These are phyloP conservation scores for Hypoxylon sp. DNA, from an alignment of 2,329 filamentous ascomycete genomes.

Conservation along the genomic window DNA sequence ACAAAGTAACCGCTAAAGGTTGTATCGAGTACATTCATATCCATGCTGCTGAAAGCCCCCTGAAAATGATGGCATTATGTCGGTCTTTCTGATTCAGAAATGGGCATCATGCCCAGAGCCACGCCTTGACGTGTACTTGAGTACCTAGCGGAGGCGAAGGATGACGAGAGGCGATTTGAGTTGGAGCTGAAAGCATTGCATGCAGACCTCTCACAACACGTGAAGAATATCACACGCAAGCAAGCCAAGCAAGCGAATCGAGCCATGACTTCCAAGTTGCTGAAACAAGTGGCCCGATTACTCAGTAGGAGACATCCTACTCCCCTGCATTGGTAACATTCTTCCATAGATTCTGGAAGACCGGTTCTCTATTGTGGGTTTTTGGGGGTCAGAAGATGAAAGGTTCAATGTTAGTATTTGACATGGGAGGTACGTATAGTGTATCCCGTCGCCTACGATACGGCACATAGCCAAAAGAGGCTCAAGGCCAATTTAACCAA, in stretches of 20 bases:
- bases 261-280: constrained; percentile 10
- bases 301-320: constrained; percentile 13
- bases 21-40: constrained; percentile 34
- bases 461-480: constrained; percentile 7
- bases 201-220: constrained; percentile 16
- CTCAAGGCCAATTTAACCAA: constrained; percentile 9
- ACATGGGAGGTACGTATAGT: constrained; percentile 9
- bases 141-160: background rate
- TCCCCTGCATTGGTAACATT: constrained; percentile 26
- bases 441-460: constrained; percentile 13
- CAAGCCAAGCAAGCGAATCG: constrained; percentile 10
- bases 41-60: constrained; percentile 23
- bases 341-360: constrained; percentile 22
- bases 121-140: constrained; percentile 20
- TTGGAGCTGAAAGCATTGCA: constrained; percentile 8
- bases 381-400: constrained; percentile 2
- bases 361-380: constrained; percentile 22
- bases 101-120: constrained; percentile 8
- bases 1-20: constrained; percentile 21
- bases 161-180: background rate
- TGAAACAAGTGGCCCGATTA: constrained; percentile 37
- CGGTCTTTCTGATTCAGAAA: constrained; percentile 33
- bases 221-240: constrained; percentile 11
- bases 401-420: constrained; percentile 1
- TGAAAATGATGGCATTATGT: constrained; percentile 42